Base-by-base conservation (phyloP, 345 rosid species). In the Syzygium aqueum region DNA sequence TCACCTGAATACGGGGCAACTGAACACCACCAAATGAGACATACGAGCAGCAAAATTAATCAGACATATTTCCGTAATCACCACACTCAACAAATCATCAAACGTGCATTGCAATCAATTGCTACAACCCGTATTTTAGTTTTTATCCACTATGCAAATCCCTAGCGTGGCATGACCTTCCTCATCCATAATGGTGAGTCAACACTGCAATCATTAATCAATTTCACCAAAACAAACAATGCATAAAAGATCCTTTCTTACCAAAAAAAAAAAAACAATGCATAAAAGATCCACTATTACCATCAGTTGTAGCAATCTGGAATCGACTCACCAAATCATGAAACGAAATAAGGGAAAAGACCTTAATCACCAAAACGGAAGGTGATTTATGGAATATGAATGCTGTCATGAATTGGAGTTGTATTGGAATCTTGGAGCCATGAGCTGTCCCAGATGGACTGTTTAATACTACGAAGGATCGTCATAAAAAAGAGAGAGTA, bases 311-410 rank as follows among this genome's bases (percentile, higher is more conserved):
- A 77, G 98, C 88, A 85, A 87, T 95, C 90, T 97, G 98, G 92
- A 97, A 97, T 91, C 92, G 94, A 93, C 88, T 94, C 89, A 96
- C 98, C 86, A 97, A 89, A 90, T 94, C 96, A 97, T 97, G 87
- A 23, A 89, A 8, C 51, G 27, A 88, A 63, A 14, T 12, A 17
- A 49, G 87, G 10, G 51, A 17, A 27, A 40, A 84, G 65, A 25
- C 33, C 56, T 51, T 84, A 22, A 61, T 23, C 37, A 16, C 37
- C 28, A 37, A 49, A 22, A 25, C 13, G 0, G n/a, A 23, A 56
- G 5, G n/a, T 56, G n/a, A 8, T 56, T 56, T 22, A 22, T 56
- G n/a, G 46, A 3, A 56, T 54, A 22, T 54, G 12, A 22, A 56
- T 56, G 5, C n/a, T 0, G 2, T 56, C 61, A 23, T 56, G n/a